These are phyloP conservation scores for Pseudogymnoascus sp. DNA, from an alignment of 2,329 filamentous ascomycete genomes.

Conservation along the genomic window DNA sequence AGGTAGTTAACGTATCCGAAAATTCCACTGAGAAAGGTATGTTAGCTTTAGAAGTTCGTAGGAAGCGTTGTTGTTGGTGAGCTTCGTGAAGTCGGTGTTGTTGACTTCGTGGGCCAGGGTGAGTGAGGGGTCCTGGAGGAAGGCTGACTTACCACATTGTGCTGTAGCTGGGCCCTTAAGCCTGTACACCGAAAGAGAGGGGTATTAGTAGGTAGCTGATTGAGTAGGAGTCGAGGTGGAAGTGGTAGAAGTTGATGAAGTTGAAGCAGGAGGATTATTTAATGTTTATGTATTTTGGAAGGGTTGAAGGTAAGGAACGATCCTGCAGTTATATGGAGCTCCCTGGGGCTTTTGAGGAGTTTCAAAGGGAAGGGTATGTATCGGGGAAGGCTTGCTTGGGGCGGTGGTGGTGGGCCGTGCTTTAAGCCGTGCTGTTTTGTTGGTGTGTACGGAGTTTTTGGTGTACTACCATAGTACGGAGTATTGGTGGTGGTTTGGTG, in stretches of 20 bases:
- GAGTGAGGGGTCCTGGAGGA: background rate
- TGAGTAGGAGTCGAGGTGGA: background rate
- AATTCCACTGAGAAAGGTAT: constrained; percentile 59
- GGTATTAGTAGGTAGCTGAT: background rate
- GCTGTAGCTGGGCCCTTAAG: background rate
- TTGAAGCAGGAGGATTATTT: background rate
- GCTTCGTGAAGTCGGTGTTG: background rate
- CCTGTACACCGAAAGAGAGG: background rate
- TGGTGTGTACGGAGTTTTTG: no score
- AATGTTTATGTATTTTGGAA: background rate
- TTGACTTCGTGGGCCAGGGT: background rate
- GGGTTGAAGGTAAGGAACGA: background rate
- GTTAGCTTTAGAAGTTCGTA: constrained; percentile 1
- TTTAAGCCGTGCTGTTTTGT: background rate
- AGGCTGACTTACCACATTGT: background rate
- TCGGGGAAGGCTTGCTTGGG: background rate
- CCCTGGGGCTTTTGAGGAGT: background rate
- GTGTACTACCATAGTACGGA: no score
- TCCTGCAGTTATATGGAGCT: constrained; percentile 1
- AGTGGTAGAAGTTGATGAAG: background rate
- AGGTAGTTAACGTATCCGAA: constrained; percentile 99
- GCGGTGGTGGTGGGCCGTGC: background rate
- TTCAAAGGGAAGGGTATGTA: background rate
- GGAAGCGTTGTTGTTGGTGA: background rate
- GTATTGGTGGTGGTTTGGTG: background rate